A percentile compares a stretch with the other conserved stretches of the same genome.
These are phyloP conservation scores for Prasinococcaceae sp. DNA, from an alignment of 139 green algal genomes.

Conservation along the genomic window DNA sequence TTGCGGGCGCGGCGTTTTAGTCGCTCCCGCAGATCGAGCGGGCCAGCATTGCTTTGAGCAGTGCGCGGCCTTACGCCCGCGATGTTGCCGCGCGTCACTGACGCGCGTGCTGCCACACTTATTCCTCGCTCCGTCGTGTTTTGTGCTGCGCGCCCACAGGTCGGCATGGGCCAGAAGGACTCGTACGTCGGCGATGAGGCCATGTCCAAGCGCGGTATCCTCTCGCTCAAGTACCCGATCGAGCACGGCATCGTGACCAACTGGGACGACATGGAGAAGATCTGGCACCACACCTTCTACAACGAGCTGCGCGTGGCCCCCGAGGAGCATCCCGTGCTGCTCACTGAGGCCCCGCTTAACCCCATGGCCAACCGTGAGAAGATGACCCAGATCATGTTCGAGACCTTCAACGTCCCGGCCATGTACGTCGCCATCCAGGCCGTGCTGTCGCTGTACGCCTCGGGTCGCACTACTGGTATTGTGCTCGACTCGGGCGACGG, in stretches of 20 bases:
- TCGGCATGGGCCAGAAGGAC: constrained; percentile 88
- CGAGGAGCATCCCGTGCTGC: constrained; percentile 96
- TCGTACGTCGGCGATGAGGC: constrained; percentile 96
- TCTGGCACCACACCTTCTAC: constrained; percentile 99
- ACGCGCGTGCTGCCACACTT: too few species aligned
- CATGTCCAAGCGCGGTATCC: constrained; percentile 91
- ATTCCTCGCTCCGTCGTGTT: neutral
- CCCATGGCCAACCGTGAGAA: constrained; percentile 91
- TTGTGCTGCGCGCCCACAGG: neutral
- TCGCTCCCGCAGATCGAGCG: too few species aligned
- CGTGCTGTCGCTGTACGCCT: constrained; percentile 94
- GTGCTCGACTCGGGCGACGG: constrained; percentile 94
- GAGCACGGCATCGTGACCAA: constrained; percentile 79
- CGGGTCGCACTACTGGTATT: constrained; percentile 92
- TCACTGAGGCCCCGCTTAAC: constrained; percentile 97
- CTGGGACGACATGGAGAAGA: constrained; percentile 99
- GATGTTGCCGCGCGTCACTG: too few species aligned
- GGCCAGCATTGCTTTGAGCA: too few species aligned
- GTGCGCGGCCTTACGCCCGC: too few species aligned
- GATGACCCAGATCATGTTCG: constrained; percentile 97
- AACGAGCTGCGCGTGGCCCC: constrained; percentile 97
- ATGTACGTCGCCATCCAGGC: constrained; percentile 97
- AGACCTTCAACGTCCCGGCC: constrained; percentile 92
- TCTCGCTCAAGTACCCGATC: constrained; percentile 95
- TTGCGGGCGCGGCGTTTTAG: too few species aligned